These are phyloP conservation scores for Jacaranda mimosifolia DNA, from an alignment of 257 asterid genomes.

Conservation along the genomic window DNA sequence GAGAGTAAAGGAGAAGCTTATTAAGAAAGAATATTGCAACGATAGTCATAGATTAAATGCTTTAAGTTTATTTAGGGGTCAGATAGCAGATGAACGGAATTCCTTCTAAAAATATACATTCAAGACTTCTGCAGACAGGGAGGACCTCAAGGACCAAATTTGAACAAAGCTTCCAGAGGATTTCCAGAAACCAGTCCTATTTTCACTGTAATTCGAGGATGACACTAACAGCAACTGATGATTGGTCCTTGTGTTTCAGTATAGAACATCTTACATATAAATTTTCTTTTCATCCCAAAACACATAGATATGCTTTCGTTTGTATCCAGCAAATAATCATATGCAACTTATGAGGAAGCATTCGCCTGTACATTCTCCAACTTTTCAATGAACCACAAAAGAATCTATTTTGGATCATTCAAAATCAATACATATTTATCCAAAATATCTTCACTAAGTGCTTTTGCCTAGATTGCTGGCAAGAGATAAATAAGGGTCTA, in stretches of 20 bases:
- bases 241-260: conserved; percentile 1
- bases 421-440: too few relatives aligned
- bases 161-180: not conserved
- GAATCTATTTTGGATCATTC: too few relatives aligned
- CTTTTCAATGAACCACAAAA: too few relatives aligned
- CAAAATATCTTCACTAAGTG: too few relatives aligned
- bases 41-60: not conserved
- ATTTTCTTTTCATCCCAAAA: not conserved
- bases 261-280: not conserved
- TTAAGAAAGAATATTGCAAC: not conserved
- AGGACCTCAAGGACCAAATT: conserved; percentile 12
- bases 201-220: conserved; percentile 2
- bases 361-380: not conserved
- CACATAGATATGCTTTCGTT: not conserved
- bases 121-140: not conserved
- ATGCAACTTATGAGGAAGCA: not conserved
- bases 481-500: too few relatives aligned
- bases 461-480: too few relatives aligned
- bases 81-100: not conserved
- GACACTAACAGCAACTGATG: not conserved
- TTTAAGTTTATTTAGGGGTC: not conserved
- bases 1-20: not conserved
- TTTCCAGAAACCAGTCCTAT: not conserved
- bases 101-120: not conserved
- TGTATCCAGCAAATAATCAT: conserved; percentile 4